Evolutionary conservation across 2,329 filamentous ascomycete species (phyloP).

Genomic region (Ophiocordyceps unilateralis): DNA sequence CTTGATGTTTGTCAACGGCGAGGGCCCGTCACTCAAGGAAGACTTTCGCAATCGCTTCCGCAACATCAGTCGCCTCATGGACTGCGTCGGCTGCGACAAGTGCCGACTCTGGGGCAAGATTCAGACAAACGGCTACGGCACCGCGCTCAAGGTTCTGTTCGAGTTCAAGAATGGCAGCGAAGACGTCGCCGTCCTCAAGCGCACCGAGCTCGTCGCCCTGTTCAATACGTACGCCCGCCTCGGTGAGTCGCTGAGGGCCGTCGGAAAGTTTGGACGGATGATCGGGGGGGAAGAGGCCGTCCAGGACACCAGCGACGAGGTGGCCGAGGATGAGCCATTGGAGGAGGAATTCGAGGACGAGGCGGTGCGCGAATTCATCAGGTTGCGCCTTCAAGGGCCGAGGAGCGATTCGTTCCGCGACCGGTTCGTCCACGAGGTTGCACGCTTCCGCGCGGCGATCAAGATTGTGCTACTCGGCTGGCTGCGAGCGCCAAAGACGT

Average conservation of each 20-base stretch:
- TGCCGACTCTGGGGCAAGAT: constrained; percentile 96
- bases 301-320: background rate
- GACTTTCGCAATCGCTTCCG: constrained; percentile 96
- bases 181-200: constrained; percentile 52
- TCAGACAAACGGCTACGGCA: constrained; percentile 86
- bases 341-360: constrained; percentile 15
- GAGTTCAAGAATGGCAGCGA: constrained; percentile 63
- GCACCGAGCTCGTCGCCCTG: constrained; percentile 84
- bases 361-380: constrained; percentile 9
- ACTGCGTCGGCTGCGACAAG: constrained; percentile 97
- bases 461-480: constrained; percentile 55
- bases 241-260: constrained; percentile 59
- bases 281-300: constrained; percentile 14
- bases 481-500: constrained; percentile 44
- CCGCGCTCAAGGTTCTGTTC: constrained; percentile 88
- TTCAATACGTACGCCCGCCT: constrained; percentile 88
- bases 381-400: constrained; percentile 10
- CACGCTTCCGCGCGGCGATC: constrained; percentile 42
- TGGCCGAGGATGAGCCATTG: constrained; percentile 1
- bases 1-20: constrained; percentile 76
- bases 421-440: constrained; percentile 44
- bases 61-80: constrained; percentile 93
- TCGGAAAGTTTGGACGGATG: constrained; percentile 52
- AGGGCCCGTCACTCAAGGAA: constrained; percentile 69
- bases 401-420: constrained; percentile 27